phyloP scores from a whole-genome alignment of 305 asterid species.

The Fraxinus sp. region DNA sequence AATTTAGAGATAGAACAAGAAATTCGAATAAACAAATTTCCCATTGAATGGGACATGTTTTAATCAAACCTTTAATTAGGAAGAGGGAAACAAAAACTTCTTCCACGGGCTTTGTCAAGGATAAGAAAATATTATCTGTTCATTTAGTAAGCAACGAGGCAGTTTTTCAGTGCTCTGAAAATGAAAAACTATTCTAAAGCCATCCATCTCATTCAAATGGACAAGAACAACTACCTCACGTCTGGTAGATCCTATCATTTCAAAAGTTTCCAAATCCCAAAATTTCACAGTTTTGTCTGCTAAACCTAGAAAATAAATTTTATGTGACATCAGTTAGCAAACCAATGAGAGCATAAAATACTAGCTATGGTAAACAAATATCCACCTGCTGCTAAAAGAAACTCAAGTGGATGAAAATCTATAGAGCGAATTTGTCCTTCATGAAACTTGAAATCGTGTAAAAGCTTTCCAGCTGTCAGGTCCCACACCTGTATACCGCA shows the following conservation, averaged over 20 bases:
- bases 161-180: background rate
- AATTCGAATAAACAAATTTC: background rate
- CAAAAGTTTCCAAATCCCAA: conserved; percentile 99
- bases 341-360: conserved; percentile 9
- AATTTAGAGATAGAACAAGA: background rate
- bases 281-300: conserved; percentile 93
- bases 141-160: background rate
- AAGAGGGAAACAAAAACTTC: background rate
- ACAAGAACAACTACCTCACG: conserved; percentile 49
- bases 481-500: conserved; percentile 76
- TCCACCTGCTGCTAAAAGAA: conserved; percentile 90
- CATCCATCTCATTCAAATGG: conserved; percentile 4
- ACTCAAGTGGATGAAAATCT: conserved; percentile 94
- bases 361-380: conserved; percentile 4
- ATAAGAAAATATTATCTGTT: background rate
- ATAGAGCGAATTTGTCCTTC: conserved; percentile 93
- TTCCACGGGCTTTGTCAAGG: background rate
- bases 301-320: conserved; percentile 64
- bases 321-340: conserved; percentile 7
- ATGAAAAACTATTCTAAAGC: background rate
- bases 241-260: conserved; percentile 91
- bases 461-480: conserved; percentile 95
- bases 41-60: background rate
- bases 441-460: conserved; percentile 89
- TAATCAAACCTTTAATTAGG: background rate